Evolutionary conservation across 225 moss, liverwort and hornwort genomes (phyloP), one percentile per base, ranked within the genome.

Genomic region (Physcomitrellopsis africana): DNA sequence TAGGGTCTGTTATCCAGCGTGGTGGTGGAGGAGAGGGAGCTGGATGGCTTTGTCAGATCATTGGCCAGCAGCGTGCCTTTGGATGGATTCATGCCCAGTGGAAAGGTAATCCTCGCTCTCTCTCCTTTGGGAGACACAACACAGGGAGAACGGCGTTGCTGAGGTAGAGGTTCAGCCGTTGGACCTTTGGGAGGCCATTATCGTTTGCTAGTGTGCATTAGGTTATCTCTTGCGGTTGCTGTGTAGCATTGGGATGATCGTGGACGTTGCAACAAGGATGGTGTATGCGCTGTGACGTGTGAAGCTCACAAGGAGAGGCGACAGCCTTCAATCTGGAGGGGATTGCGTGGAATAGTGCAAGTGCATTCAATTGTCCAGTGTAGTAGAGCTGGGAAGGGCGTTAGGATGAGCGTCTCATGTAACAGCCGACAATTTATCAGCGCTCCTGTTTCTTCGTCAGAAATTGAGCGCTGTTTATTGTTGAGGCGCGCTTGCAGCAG

Each of bases 321-420:
- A n/a, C 48, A 15, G 51, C 60, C 19, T 83, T 70, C 45, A n/a
- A 8, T 71, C 47, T 71, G 17, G 71, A 7, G 17, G 7, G 10
- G 44, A 27, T 73, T 79, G 10, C 0, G 61, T 52, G 46, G 27
- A 53, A 26, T 45, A 48, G 43, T 19, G 8, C 60, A 11, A 27
- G 63, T 48, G 55, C 16, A 63, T 45, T 62, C 43, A 53, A 42
- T 53, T 22, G 45, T 11, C 42, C 52, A 19, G 37, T 6, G 32
- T 37, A 37, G 32, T 37, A 66, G 79, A 79, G 79, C 79, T 70
- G 61, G 75, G 67, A 10, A 51, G 83, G 56, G 24, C 61, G 59
- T 56, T 44, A 76, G 62, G 68, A 84, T 84, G 84, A 78, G 27
- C 47, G 63, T 75, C n/a, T 57, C 19, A 11, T 75, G 78, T 16